Base-by-base conservation (phyloP, 202 grass and related monocot species). In the Hordeum pubiflorum region DNA sequence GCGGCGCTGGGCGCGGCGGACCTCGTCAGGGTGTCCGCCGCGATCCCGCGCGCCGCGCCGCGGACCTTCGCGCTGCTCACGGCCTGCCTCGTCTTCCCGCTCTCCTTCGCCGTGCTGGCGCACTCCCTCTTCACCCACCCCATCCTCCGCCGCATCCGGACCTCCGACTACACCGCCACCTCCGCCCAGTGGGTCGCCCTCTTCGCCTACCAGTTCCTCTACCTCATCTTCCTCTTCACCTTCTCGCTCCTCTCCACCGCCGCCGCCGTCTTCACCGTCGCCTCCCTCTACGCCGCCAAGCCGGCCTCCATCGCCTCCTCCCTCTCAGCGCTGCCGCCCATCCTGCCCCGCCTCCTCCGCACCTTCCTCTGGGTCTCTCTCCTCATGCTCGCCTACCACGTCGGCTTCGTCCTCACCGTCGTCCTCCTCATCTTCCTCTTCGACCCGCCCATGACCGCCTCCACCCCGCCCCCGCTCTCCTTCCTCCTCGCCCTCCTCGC, bases 51-150 rank as follows among this genome's bases (percentile, higher is more conserved):
- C 63, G 78, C 81, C 41, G 88, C 95, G 11, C 92, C 90, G 6
- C 92, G 88, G 17, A 86, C 92, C 84, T 97, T 97, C 86, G 86
- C 88, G 46, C 79, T 90, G 12, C 89, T 97, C 79, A 87, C 89
- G 46, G 86, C 88, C 21, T 81, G 82, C 76, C 88, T 97, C 84
- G 87, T 94, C 69, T 97, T 94, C 82, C 95, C 95, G 46, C 90
- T 97, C 79, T 97, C 95, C 79, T 89, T 85, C 77, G 90, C 92
- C 22, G 79, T 97, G 75, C 91, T 97, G 32, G 92, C 88, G 26
- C 95, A 97, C 78, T 87, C 95, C 73, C 92, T 97, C 84, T 97
- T 97, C 90, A 97, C 95, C 71, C 92, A 97, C 77, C 95, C 92
- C 62, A 76, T 94, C 81, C 40, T 98, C 39, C 86, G 64, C 79